phyloP scores from a whole-genome alignment of 768 basidiomycete species.

The Boletus eberwhitei region DNA sequence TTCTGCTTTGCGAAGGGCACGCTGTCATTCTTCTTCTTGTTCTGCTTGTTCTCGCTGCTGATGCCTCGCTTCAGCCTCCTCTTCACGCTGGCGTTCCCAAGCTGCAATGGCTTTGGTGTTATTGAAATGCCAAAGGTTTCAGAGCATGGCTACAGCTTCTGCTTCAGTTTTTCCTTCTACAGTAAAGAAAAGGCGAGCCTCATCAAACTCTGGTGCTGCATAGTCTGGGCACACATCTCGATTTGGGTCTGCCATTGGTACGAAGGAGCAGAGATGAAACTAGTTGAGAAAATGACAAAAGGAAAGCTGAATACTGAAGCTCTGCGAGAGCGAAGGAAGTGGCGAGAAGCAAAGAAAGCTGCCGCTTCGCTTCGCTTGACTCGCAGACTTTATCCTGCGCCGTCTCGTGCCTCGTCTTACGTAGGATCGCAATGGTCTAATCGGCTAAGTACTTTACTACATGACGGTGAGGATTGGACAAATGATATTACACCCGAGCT shows the following conservation, averaged over 20 bases:
- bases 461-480: background rate
- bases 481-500: background rate
- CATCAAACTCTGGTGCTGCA: fast-evolving
- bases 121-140: background rate
- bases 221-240: background rate
- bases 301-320: background rate
- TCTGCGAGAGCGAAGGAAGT: background rate
- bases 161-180: background rate
- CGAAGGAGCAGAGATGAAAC: background rate
- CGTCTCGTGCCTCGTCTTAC: no score
- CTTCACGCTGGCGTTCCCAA: background rate
- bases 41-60: background rate
- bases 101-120: background rate
- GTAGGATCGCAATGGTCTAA: no score
- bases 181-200: background rate
- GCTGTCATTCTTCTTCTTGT: fast-evolving
- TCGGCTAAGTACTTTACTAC: no score
- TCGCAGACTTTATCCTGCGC: no score
- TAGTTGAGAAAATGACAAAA: no score
- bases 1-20: fast-evolving
- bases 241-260: background rate
- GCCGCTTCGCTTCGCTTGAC: background rate
- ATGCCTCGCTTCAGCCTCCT: fast-evolving
- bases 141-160: fast-evolving
- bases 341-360: background rate